Percentiles rank a stretch among this genome's conserved stretches.
Conservation (phyloP, 345 rosid species). For the Geranium rotundifolium region DNA sequence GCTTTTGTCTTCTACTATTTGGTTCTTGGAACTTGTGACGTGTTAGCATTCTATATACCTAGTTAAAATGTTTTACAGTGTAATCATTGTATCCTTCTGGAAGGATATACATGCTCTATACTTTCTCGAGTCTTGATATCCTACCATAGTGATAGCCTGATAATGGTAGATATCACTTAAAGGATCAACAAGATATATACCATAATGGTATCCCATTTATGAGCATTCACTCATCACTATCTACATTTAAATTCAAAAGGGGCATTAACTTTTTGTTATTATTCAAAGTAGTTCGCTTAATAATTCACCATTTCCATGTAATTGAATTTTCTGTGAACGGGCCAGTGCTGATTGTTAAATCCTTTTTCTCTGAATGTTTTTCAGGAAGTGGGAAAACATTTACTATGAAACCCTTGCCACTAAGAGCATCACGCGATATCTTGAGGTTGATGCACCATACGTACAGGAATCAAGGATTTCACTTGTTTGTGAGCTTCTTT, state of each 20-base stretch:
- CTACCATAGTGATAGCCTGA: neutral
- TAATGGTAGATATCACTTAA: neutral
- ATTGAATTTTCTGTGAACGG: neutral
- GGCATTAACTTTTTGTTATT: neutral
- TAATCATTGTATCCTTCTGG: no score
- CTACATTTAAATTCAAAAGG: neutral
- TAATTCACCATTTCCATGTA: neutral
- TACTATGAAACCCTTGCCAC: slow-evolving; percentile 94
- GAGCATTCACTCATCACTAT: slow-evolving; percentile 18
- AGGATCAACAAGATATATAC: slow-evolving; percentile 50
- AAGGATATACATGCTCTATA: slow-evolving; percentile 8
- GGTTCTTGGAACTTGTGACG: slow-evolving; percentile 7
- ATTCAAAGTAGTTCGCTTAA: neutral
- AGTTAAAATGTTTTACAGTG: no score
- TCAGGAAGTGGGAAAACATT: slow-evolving; percentile 97
- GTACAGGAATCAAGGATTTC: slow-evolving; percentile 89
- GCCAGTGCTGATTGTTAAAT: neutral
- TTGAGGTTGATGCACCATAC: slow-evolving; percentile 96
- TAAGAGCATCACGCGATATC: slow-evolving; percentile 87
- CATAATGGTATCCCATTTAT: slow-evolving; percentile 88
- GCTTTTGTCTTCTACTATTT: slow-evolving; percentile 17
- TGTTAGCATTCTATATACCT: neutral
- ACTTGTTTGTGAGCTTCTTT: slow-evolving; percentile 84
- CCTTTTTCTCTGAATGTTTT: slow-evolving; percentile 3
- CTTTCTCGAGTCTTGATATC: neutral